Base-by-base conservation (phyloP, 2,329 filamentous ascomycete species). In the Colletotrichum karsti region DNA sequence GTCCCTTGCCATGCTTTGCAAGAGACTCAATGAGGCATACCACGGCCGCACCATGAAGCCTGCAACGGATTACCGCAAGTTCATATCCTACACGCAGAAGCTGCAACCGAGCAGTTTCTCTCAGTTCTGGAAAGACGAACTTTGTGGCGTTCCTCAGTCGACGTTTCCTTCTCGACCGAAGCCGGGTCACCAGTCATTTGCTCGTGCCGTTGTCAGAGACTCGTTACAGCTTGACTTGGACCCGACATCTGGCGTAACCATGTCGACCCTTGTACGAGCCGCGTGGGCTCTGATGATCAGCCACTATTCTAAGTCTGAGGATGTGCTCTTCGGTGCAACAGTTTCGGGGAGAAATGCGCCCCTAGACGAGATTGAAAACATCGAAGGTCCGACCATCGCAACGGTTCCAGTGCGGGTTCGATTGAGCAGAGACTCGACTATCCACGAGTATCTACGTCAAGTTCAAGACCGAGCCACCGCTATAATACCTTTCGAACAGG, bases 201-300 rank as follows among this genome's bases (percentile, higher is more conserved):
- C 61, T 7, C 48, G 53, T 12, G 65, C 61, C 4, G 46, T 64
- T 12, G 53, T 68, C 1, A 46, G 60, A n/a, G 53, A 64, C 7
- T 46, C 54, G 2, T 28, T 63, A 3, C 18, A 13, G 10, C 28
- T 70, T 5, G n/a, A 30, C 20, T 13, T 60, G 10, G 42, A 48
- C 5, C 20, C 18, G 9, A 15, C 30, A 20, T 55, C 58, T 10
- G 54, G 62, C 2, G 12, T 71, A 4, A 67, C 67, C 8, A 48
- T 61, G 35, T 70, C 75, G 1, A 73, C 71, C 1, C 44, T 76
- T 2, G 54, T 76, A 9, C 70, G 76, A 5, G 73, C 74, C 1
- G 74, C 76, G 3, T 75, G 74, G 72, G 62, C 73, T 2, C 58
- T 85, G 7, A 73, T 82, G 5, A 74, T 80, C 2, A 76, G 77